These are phyloP conservation scores for Ceratobasidium sp. DNA, from an alignment of 1,284 basidiomycete genomes.

Conservation along the genomic window DNA sequence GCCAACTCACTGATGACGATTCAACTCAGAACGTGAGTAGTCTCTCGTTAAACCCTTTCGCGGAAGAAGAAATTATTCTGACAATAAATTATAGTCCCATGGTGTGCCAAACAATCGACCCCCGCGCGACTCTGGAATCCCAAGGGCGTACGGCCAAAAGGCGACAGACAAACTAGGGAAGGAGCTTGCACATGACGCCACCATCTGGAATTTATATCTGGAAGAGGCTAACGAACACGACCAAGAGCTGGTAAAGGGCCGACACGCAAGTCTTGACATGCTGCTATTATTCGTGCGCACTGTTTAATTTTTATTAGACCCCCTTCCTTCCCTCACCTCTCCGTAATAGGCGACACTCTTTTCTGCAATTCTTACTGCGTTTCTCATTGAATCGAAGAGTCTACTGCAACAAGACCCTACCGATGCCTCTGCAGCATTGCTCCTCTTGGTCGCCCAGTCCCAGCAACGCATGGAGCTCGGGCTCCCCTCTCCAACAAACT, in stretches of 20 bases:
- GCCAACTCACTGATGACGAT: not conserved
- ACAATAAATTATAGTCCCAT: too few species aligned
- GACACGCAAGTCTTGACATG: conserved; percentile 26
- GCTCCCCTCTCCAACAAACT: not conserved
- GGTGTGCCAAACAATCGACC: too few species aligned
- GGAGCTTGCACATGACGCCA: conserved; percentile 24
- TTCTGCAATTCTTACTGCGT: conserved; percentile 31
- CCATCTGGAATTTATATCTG: conserved; percentile 10
- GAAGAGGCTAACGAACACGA: conserved; percentile 20
- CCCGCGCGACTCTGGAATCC: too few species aligned
- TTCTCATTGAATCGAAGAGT: conserved; percentile 32
- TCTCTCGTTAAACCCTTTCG: not conserved
- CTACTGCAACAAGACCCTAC: conserved; percentile 19
- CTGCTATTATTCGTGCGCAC: conserved; percentile 22
- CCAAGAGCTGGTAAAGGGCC: conserved; percentile 23
- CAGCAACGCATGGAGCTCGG: conserved; percentile 12
- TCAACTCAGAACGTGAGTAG: not conserved
- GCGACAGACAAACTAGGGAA: conserved; percentile 1
- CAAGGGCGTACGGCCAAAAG: too few species aligned
- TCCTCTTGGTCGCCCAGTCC: conserved; percentile 1
- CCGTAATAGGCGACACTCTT: conserved; percentile 32
- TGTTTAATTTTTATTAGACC: too few species aligned
- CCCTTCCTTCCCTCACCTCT: not conserved
- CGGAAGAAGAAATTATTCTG: too few species aligned
- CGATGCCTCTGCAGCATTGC: not conserved